Conservation (phyloP, 1,284 basidiomycete species). For the Cryptococcus hybrid region DNA sequence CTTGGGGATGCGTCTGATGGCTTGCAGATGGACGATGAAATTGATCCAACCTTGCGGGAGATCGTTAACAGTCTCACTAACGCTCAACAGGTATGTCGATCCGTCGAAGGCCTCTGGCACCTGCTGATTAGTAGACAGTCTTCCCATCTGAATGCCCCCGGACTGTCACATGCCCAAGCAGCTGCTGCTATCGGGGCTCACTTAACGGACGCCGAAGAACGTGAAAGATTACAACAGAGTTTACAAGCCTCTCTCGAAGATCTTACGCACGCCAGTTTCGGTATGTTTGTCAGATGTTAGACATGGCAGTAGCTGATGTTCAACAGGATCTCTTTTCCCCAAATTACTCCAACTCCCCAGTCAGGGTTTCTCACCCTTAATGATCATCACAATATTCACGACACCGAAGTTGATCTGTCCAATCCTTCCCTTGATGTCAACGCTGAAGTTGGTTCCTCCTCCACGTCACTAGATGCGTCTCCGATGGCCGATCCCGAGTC, state of each 20-base stretch:
- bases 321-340: slow-evolving; percentile 20
- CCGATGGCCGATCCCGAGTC: not conserved
- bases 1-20: not conserved
- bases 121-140: slow-evolving; percentile 1
- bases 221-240: slow-evolving; percentile 33
- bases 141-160: slow-evolving; percentile 6
- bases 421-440: not conserved
- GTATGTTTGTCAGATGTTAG: slow-evolving; percentile 7
- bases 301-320: not conserved
- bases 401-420: not conserved
- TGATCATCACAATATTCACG: slow-evolving; percentile 1
- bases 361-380: slow-evolving; percentile 8
- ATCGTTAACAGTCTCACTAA: slow-evolving; percentile 47
- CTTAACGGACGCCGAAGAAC: slow-evolving; percentile 26
- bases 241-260: slow-evolving; percentile 38
- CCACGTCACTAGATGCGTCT: not conserved
- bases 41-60: slow-evolving; percentile 44
- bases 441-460: not conserved
- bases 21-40: slow-evolving; percentile 29
- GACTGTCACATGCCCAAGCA: slow-evolving; percentile 24
- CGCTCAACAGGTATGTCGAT: slow-evolving; percentile 37
- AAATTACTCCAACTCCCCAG: slow-evolving; percentile 8
- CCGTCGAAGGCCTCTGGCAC: not conserved
- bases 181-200: slow-evolving; percentile 29
- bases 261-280: slow-evolving; percentile 21